Base-by-base conservation (phyloP, 257 asterid genomes). In the Solanum gandarillasii region DNA sequence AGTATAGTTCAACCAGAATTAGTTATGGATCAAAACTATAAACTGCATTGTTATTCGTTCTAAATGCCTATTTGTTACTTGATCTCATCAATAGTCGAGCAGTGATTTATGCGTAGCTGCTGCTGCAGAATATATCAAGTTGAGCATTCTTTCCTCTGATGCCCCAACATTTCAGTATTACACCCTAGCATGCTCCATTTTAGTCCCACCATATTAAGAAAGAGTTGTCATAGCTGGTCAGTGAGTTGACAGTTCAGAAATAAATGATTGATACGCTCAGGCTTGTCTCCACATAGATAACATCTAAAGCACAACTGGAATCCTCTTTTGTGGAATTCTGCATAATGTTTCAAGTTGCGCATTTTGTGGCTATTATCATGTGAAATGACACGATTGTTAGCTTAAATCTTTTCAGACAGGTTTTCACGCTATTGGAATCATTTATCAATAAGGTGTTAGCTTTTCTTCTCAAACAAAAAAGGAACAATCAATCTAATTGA, bases 1-100 rank as follows among this genome's bases (percentile, higher is more conserved):
- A 92, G 98, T 90, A 75, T 87, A 20, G 65, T 88, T 87, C 25
- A 36, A 46, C 72, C 68, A 25, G 36, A 78, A 43, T 83, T 68
- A 85, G 84, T 25, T 43, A 29, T 12, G 4, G 18, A 78, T 27
- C 27, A 43, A 27, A 41, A 43, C 32, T 78, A 27, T 43, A 79
- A 43, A 46, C n/a, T 79, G 27, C 39, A 27, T 27, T 16, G 41
- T 79, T 27, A 14, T 25, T 78, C 32, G n/a, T 79, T 27, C 65
- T 25, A 25, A 41, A 39, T n/a, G 25, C 58, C 32, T 78, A 41
- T 25, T 18, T 20, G 82, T 73, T 38, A 39, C 23, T 41, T 16
- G 62, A 43, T 78, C n/a, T 39, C 84, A 78, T 27, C 4, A 41
- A 12, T 78, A 41, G 34, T 11, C 5, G 21, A 48, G 58, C 7